Percentiles rank a stretch among this genome's conserved stretches.
Conservation (phyloP, 768 basidiomycete genomes). For the Xerocomus spinulosus region DNA sequence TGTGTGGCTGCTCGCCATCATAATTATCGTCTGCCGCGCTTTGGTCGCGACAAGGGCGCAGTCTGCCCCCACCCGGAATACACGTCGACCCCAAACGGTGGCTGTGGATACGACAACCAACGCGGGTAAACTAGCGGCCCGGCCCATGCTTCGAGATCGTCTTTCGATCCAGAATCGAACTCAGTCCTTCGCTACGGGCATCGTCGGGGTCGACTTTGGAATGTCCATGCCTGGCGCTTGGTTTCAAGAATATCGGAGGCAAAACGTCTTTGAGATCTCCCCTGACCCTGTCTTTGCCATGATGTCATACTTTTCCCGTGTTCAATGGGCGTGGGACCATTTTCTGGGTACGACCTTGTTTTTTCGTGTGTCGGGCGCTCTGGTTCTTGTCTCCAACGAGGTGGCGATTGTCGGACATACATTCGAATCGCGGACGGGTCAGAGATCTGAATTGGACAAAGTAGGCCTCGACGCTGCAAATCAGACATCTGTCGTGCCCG, state of each 20-base stretch:
- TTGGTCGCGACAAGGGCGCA: background rate
- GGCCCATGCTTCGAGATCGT: background rate
- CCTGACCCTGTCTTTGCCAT: background rate
- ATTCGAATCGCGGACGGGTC: background rate
- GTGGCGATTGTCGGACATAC: background rate
- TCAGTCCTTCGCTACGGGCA: background rate
- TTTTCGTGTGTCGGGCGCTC: background rate
- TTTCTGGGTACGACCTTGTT: background rate
- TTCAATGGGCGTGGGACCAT: background rate
- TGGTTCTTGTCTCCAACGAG: background rate
- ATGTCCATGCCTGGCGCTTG: constrained; percentile 5
- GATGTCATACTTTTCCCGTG: background rate
- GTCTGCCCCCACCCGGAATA: background rate
- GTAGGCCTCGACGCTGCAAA: background rate
- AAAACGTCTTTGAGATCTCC: background rate
- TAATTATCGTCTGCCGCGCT: background rate
- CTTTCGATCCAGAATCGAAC: background rate
- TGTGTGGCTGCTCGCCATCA: constrained; percentile 4
- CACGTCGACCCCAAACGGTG: background rate
- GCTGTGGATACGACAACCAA: background rate
- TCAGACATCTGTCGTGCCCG: background rate
- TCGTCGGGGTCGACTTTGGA: background rate
- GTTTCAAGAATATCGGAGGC: background rate
- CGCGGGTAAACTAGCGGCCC: background rate
- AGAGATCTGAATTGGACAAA: too few relatives aligned